A percentile compares a stretch with the other conserved stretches of the same genome.
Evolutionary conservation across 495 filamentous ascomycete genomes (phyloP).

Genomic region (Penicillium cataractarum): DNA sequence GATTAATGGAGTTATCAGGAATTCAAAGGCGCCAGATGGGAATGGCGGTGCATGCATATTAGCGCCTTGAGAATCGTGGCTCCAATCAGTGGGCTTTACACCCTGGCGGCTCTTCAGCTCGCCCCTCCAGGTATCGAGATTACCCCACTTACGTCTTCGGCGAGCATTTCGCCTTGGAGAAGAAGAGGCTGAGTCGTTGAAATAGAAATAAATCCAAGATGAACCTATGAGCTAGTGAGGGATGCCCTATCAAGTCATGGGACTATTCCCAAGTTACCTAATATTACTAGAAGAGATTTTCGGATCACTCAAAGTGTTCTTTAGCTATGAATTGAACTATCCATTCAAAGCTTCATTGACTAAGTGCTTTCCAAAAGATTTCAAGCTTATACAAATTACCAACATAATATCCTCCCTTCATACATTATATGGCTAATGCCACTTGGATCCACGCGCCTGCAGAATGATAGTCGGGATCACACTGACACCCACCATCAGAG

Average conservation of each 20-base stretch:
- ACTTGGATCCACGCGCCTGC: conserved; percentile 37
- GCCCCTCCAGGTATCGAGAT: background rate
- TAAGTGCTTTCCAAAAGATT: background rate
- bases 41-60: background rate
- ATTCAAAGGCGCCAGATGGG: background rate
- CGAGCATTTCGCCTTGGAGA: too few species aligned
- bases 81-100: background rate
- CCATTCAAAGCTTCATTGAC: background rate
- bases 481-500: conserved; percentile 47
- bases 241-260: too few species aligned
- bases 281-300: background rate
- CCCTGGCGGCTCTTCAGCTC: background rate
- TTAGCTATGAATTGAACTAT: background rate
- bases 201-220: too few species aligned
- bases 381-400: background rate
- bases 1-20: background rate
- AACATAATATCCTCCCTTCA: background rate
- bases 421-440: conserved; percentile 17
- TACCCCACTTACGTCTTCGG: background rate
- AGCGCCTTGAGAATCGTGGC: background rate
- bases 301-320: background rate
- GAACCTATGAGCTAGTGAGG: too few species aligned
- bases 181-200: too few species aligned
- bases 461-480: conserved; percentile 49
- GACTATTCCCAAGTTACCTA: too few species aligned